Percentiles rank a stretch among this genome's conserved stretches.
These are phyloP conservation scores for Ceratocystis diversiconidia DNA, from an alignment of 2,329 filamentous ascomycete genomes.

Conservation along the genomic window DNA sequence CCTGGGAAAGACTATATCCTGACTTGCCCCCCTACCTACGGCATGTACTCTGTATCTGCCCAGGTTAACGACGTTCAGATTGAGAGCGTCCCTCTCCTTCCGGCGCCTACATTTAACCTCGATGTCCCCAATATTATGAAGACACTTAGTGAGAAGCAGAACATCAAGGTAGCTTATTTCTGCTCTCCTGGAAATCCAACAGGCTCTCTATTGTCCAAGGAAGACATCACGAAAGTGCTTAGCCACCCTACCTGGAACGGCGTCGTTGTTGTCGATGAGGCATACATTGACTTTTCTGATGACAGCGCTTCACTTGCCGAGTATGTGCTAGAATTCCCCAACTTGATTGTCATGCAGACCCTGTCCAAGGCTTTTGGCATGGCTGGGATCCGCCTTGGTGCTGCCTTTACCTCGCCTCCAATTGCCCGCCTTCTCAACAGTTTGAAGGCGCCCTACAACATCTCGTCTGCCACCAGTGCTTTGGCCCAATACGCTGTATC, in stretches of 20 bases:
- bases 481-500: constrained; percentile 63
- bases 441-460: constrained; percentile 92
- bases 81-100: constrained; percentile 69
- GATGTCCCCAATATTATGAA: constrained; percentile 55
- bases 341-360: constrained; percentile 95
- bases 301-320: constrained; percentile 67
- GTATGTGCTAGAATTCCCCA: constrained; percentile 85
- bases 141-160: constrained; percentile 42
- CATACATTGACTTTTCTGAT: constrained; percentile 85
- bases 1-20: constrained; percentile 82
- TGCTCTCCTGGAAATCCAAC: constrained; percentile 96
- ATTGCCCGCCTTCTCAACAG: constrained; percentile 75
- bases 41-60: constrained; percentile 93
- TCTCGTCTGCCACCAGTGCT: constrained; percentile 73
- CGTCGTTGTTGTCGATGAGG: constrained; percentile 83
- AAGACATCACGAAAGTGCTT: constrained; percentile 58
- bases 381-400: constrained; percentile 81
- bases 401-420: constrained; percentile 60
- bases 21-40: constrained; percentile 91
- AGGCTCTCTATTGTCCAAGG: constrained; percentile 60
- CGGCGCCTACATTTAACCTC: constrained; percentile 57
- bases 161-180: constrained; percentile 80
- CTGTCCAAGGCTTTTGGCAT: constrained; percentile 96
- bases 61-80: constrained; percentile 85
- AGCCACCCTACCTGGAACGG: constrained; percentile 91